Evolutionary conservation across 768 basidiomycete genomes (phyloP), one percentile per base, ranked within the genome.

Genomic region (Guyanaporus albipodus): DNA sequence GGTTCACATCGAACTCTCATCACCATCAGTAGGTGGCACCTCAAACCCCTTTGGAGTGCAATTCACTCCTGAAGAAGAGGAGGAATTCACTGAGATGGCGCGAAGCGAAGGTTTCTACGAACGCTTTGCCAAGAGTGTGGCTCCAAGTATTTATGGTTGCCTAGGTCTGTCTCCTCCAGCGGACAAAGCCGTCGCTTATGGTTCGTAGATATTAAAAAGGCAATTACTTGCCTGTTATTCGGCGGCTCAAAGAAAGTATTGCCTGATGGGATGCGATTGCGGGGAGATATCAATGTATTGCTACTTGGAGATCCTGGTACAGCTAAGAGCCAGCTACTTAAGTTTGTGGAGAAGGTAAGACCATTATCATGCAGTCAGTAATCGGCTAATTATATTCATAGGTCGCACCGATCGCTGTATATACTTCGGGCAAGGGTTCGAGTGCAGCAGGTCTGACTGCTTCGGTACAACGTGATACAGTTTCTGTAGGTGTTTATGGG

Each of bases 371-470:
- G 37, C 40, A 6, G 14, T 8, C 23, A 5, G 19, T 9, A 42
- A 38, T 38, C 46, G 17, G 9, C 28, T 39, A 17, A 53, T 14
- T 36, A 52, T 28, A 44, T 23, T 40, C 37, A 7, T 46, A 91
- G 88, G 94, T 97, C 38, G 93, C 96, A 1, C 96, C 96, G 0
- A 94, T 98, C 51, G 90, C 95, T 0, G 96, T 99, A 1, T 98
- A 99, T 64, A 98, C 96, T 0, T 96, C 94, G 15, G 96, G 96
- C 4, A 99, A 99, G 63, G 96, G 96, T 41, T 93, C 91, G 6
- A 96, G 92, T 70, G 96, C 96, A 8, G 96, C 96, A 39, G 96
- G 96, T 85, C 70, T 99, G 55, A 99, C 96, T 2, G 96, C 96
- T 10, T 91, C 90, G 4, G 96, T 99, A 1, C 96, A 98, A 68